These are phyloP conservation scores for Solanum chiquidenum DNA, from an alignment of 257 asterid genomes.

Conservation along the genomic window DNA sequence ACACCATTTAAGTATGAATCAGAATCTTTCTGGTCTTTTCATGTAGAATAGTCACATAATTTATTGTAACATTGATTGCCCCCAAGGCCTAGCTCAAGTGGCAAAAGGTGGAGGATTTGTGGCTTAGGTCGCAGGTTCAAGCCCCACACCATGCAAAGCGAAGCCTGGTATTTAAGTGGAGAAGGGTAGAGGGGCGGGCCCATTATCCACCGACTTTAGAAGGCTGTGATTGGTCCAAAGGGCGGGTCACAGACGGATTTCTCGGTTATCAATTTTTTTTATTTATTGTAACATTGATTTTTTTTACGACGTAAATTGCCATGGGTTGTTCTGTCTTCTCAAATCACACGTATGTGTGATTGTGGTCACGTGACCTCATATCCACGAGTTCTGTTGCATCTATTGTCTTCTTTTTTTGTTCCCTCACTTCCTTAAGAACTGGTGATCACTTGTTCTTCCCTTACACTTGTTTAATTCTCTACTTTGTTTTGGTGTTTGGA, in stretches of 20 bases:
- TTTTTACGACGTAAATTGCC: neutral
- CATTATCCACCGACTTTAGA: too few species aligned
- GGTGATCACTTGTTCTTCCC: neutral
- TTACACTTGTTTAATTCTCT: neutral
- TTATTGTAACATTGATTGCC: neutral
- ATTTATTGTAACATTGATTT: neutral
- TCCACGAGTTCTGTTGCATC: neutral
- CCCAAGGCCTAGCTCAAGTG: too few species aligned
- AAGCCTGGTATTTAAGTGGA: too few species aligned
- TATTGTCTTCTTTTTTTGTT: neutral
- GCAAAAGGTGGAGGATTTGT: too few species aligned
- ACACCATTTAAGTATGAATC: conserved; percentile 84
- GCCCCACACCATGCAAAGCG: too few species aligned
- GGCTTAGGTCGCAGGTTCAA: too few species aligned
- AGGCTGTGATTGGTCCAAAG: too few species aligned
- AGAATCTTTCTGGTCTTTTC: neutral
- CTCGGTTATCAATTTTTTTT: too few species aligned
- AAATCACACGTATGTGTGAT: neutral
- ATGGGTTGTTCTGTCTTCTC: neutral
- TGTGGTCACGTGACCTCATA: neutral
- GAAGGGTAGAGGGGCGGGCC: too few species aligned
- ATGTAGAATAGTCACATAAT: neutral
- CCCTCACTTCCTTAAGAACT: neutral
- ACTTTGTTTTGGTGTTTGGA: neutral
- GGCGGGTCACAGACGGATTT: too few species aligned